Evolutionary conservation across 257 asterid species (phyloP).

Genomic region (Ajuga chamaepitys): DNA sequence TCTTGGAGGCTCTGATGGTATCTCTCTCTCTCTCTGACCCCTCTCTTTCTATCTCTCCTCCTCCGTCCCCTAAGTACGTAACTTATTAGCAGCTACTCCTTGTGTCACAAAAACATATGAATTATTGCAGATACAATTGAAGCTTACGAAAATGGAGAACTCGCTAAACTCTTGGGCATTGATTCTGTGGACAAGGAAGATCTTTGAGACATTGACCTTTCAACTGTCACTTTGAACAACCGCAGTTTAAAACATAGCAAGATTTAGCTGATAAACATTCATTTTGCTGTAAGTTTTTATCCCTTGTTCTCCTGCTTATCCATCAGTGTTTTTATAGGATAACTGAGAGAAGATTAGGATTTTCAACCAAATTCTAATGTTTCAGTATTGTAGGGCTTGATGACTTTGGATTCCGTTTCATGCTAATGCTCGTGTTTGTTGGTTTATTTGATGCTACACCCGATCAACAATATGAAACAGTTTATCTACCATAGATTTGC

Average conservation of each 20-base stretch:
- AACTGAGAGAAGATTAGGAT: background rate
- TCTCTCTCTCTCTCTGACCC: background rate
- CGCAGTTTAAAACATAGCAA: background rate
- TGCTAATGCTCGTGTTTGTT: no score
- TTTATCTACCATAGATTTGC: no score
- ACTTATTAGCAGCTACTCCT: background rate
- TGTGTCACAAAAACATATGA: constrained; percentile 6
- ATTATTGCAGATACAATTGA: constrained; percentile 61
- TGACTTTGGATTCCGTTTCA: background rate
- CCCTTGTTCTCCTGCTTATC: background rate
- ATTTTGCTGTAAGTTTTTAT: background rate
- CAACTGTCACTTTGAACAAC: background rate
- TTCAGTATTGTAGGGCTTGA: background rate
- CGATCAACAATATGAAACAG: no score
- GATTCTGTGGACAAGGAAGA: constrained; percentile 36
- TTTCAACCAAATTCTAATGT: background rate
- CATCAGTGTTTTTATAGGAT: background rate
- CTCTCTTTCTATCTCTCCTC: background rate
- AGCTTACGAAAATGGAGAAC: constrained; percentile 71
- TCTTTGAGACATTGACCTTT: constrained; percentile 36
- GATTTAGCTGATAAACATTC: background rate
- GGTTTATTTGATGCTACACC: no score
- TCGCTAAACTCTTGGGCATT: constrained; percentile 57
- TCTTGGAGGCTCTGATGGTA: constrained; percentile 99
- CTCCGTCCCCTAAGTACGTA: no score